A percentile compares a stretch with the other conserved stretches of the same genome.
These are phyloP conservation scores for Vigna mungo DNA, from an alignment of 306 rosid species.

Conservation along the genomic window DNA sequence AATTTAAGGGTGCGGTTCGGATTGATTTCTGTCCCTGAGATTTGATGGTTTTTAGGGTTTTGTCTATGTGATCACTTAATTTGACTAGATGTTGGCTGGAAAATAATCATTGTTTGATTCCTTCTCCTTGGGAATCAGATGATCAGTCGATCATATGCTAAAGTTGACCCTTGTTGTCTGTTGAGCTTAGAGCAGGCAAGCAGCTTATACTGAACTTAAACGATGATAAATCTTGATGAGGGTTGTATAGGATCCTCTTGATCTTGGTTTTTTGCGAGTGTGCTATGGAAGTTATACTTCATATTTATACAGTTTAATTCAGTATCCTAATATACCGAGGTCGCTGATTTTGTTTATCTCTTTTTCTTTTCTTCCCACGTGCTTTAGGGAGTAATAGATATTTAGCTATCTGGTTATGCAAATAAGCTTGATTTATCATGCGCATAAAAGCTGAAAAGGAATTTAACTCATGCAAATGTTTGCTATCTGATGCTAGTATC, in stretches of 20 bases:
- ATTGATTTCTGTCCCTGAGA: neutral
- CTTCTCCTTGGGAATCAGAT: constrained; percentile 29
- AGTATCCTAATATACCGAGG: neutral
- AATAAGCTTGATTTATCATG: neutral
- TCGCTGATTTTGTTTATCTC: neutral
- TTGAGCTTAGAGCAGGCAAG: constrained; percentile 21
- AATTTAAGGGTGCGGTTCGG: neutral
- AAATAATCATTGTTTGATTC: neutral
- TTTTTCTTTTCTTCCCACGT: neutral
- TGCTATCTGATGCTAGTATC: constrained; percentile 16
- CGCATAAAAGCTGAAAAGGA: neutral
- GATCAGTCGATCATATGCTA: neutral
- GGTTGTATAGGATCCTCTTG: constrained; percentile 29
- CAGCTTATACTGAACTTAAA: constrained; percentile 24
- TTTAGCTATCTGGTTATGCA: constrained; percentile 18
- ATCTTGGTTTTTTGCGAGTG: constrained; percentile 1
- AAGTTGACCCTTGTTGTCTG: neutral
- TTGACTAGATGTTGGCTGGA: constrained; percentile 28
- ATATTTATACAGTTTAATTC: neutral
- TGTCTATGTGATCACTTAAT: constrained; percentile 6
- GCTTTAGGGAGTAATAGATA: constrained; percentile 18
- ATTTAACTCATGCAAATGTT: constrained; percentile 2
- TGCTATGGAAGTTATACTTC: constrained; percentile 8
- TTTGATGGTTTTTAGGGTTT: constrained; percentile 12
- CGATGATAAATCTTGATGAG: constrained; percentile 24